phyloP scores from a whole-genome alignment of 192 early-diverging fungal species.

The Entomortierella chlamydospora region DNA sequence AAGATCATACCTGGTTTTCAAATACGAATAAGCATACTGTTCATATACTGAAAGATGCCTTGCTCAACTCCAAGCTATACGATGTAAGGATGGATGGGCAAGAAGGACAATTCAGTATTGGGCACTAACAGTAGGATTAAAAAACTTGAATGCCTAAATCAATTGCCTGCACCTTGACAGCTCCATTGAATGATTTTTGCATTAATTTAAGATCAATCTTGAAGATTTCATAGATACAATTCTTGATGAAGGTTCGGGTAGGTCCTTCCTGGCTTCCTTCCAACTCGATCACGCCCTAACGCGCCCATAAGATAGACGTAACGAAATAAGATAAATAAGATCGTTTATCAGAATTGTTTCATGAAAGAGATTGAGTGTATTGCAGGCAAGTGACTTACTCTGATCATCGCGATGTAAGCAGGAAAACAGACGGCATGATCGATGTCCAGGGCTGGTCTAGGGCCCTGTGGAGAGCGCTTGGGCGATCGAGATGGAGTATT shows the following conservation, averaged over 20 bases:
- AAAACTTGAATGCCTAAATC: too few relatives aligned
- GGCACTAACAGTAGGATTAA: too few relatives aligned
- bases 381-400: too few relatives aligned
- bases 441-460: not conserved
- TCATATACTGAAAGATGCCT: not conserved
- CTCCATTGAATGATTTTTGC: conserved; percentile 1
- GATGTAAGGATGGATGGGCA: not conserved
- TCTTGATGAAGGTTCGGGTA: not conserved
- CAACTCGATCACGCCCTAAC: not conserved
- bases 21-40: not conserved
- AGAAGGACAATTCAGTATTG: too few relatives aligned
- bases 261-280: not conserved
- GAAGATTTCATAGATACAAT: conserved; percentile 6
- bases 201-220: not conserved
- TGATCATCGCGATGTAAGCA: conserved; percentile 16
- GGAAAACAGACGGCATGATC: not conserved
- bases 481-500: too few relatives aligned
- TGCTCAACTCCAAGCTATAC: not conserved
- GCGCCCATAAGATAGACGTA: too few relatives aligned
- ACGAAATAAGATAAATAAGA: too few relatives aligned
- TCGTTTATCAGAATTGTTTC: too few relatives aligned
- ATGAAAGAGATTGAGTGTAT: too few relatives aligned
- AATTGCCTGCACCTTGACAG: conserved; percentile 24
- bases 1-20: too few relatives aligned
- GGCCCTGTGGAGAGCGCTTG: too few relatives aligned